Conservation (phyloP, 2,329 filamentous ascomycete species). For the Paracamarosporium sp. region DNA sequence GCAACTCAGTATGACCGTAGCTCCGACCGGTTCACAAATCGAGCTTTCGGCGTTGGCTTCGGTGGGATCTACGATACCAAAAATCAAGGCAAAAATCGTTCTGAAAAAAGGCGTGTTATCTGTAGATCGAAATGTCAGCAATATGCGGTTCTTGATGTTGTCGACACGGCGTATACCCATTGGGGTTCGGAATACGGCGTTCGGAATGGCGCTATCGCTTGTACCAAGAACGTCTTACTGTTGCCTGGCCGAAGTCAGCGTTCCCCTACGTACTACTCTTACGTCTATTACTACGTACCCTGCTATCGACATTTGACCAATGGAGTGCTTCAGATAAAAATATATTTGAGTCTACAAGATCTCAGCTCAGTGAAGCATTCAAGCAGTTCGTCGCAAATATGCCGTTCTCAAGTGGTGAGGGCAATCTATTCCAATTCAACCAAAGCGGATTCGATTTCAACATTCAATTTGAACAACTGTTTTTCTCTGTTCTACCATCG, state of each 20-base stretch:
- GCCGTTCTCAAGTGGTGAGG: constrained; percentile 2
- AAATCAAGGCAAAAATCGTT: too few species aligned
- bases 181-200: background rate
- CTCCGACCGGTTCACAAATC: too few species aligned
- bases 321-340: background rate
- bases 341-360: background rate
- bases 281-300: background rate
- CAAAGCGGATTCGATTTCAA: constrained; percentile 35
- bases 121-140: too few species aligned
- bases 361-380: background rate
- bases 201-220: background rate
- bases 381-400: background rate
- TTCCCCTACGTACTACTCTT: background rate
- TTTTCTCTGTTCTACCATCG: constrained; percentile 41
- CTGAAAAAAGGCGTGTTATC: too few species aligned
- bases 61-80: too few species aligned
- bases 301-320: background rate
- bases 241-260: background rate
- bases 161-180: too few species aligned
- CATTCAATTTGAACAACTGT: constrained; percentile 42
- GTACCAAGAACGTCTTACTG: background rate
- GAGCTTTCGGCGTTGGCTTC: too few species aligned
- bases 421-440: constrained; percentile 1
- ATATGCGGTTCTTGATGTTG: too few species aligned
- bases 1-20: too few species aligned